These are phyloP conservation scores for Dipodascus geniculatus DNA, from an alignment of 805 yeast species.

Conservation along the genomic window DNA sequence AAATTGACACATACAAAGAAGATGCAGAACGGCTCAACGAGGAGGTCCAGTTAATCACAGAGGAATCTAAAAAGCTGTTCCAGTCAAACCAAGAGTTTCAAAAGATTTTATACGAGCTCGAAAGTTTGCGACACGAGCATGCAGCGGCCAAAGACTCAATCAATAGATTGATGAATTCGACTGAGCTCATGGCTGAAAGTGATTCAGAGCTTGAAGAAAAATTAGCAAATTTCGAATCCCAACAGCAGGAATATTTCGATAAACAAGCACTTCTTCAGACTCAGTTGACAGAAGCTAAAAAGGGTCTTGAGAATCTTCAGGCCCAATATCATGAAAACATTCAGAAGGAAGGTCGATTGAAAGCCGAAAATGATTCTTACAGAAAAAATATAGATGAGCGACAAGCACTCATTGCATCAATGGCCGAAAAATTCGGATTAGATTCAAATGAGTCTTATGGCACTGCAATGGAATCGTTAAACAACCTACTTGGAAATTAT, in stretches of 20 bases:
- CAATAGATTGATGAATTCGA: constrained; percentile 35
- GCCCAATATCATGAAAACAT: constrained; percentile 28
- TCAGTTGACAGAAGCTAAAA: constrained; percentile 17
- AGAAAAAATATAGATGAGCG: constrained; percentile 9
- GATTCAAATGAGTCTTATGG: not conserved
- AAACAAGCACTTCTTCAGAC: constrained; percentile 3
- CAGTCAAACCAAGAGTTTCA: constrained; percentile 75
- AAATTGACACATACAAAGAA: constrained; percentile 34
- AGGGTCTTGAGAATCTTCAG: constrained; percentile 22
- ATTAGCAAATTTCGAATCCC: constrained; percentile 32
- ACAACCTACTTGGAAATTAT: not conserved
- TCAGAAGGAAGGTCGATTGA: constrained; percentile 44
- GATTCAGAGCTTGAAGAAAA: constrained; percentile 30
- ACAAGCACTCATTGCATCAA: constrained; percentile 7
- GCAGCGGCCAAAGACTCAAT: constrained; percentile 39
- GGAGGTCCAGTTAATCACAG: constrained; percentile 42
- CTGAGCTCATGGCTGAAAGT: constrained; percentile 35
- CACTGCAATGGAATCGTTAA: not conserved
- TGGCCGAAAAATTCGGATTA: constrained; percentile 5
- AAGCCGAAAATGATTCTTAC: constrained; percentile 27
- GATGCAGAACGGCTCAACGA: constrained; percentile 40
- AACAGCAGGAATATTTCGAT: constrained; percentile 13
- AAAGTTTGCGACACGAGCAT: constrained; percentile 40
- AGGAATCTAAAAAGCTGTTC: constrained; percentile 52
- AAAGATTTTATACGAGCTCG: constrained; percentile 49